Conservation (phyloP, 2,329 filamentous ascomycete genomes). For the Pseudopyrenochaeta lycopersici region DNA sequence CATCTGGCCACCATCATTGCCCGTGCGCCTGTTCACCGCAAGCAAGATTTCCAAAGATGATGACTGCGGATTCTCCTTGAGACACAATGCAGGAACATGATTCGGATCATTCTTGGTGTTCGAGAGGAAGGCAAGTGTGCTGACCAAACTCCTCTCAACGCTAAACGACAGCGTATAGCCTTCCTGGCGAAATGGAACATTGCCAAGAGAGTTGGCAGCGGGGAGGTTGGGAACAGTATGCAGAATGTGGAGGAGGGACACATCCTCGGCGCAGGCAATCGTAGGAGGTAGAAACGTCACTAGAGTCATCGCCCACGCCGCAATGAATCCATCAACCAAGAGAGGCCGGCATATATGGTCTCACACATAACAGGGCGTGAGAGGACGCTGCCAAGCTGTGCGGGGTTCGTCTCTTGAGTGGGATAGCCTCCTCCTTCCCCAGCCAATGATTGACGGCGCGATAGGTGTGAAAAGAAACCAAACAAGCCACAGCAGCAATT, state of each 20-base stretch:
- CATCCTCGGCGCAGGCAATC: slow-evolving; percentile 3
- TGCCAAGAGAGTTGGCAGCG: neutral
- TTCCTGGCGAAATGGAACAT: neutral
- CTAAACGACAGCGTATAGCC: slow-evolving; percentile 4
- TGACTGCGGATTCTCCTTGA: slow-evolving; percentile 2
- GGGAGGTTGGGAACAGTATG: slow-evolving; percentile 5
- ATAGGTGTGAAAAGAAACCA: no score
- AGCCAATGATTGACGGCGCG: no score
- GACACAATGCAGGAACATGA: slow-evolving; percentile 15
- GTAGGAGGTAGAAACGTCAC: neutral
- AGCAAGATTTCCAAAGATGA: slow-evolving; percentile 6
- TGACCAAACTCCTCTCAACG: slow-evolving; percentile 3
- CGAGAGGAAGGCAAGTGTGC: slow-evolving; percentile 11
- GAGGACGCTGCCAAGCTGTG: no score
- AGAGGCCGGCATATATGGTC: no score
- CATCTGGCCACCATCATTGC: neutral
- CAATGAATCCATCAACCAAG: no score
- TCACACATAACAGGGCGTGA: no score
- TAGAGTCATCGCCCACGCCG: no score
- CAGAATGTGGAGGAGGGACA: slow-evolving; percentile 9
- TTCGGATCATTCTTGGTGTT: slow-evolving; percentile 7
- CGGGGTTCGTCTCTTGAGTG: no score
- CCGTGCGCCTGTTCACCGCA: slow-evolving; percentile 4
- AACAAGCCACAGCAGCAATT: no score
- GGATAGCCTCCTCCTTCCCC: no score